Evolutionary conservation across 2,329 filamentous ascomycete species (phyloP), one percentile per base, ranked within the genome.

Genomic region (Setomelanomma holmii): DNA sequence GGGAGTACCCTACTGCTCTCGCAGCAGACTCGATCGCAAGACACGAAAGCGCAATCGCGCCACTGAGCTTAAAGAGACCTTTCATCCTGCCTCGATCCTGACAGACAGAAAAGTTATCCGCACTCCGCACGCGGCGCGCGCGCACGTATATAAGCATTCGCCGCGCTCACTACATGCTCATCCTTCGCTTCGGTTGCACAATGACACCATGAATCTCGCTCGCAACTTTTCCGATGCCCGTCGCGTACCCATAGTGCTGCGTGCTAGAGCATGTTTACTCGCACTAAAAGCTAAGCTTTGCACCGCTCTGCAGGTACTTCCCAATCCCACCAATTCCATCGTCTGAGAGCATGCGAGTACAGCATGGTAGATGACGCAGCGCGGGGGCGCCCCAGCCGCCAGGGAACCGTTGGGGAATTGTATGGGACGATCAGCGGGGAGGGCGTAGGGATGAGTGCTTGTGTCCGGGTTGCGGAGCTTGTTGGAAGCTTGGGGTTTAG

Each of bases 1-100:
- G 73, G 48, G 78, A 78, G 52, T 81, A 80, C 30, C 76, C 80
- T 52, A 84, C 73, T 11, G 80, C 75, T 52, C 80, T 72, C 47
- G 79, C 81, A 52, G 75, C 69, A 56, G 75, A 69, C 58, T 81
- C 76, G 40, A 76, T 71, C 17, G 77, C 79, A 58, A 83, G 68
- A 55, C 69, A 75, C 14, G 66, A 65, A 11, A 74, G 59, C 53
- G 71, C 71, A 55, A 72, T 20, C 33, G 55, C 62, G 45, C 62
- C n/a, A 36, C 34, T n/a, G 16, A 36, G 34, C 16, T n/a, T 60
- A 30, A 56, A 8, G 20, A 64, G 47, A 40, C 47, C 51, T 50
- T 61, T 67, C 62, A 64, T 67, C 33, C 30, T 56, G 48, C 47
- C 47, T 42, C 24, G 36, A 45, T 38, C 40, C 34, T 43, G 24